These are phyloP conservation scores for Ceratocystis harringtonii DNA, from an alignment of 2,329 filamentous ascomycete species.

Conservation along the genomic window DNA sequence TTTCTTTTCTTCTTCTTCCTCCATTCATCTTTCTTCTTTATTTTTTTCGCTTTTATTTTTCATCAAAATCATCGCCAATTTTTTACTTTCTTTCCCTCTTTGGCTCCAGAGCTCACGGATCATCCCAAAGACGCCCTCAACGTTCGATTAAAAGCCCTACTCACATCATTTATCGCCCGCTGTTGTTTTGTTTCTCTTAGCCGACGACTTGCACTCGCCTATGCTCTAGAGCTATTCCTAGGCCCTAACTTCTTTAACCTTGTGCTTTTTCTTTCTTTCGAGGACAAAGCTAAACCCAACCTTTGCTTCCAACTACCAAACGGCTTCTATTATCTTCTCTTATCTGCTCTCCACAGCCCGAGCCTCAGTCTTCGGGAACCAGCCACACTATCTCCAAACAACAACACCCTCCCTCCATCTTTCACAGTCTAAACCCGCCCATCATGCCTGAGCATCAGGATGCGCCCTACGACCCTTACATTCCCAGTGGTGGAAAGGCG, in stretches of 20 bases:
- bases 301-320: not conserved
- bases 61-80: not conserved
- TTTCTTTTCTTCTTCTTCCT: not conserved
- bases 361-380: not conserved
- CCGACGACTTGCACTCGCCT: not conserved
- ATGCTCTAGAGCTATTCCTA: not conserved
- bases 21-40: conserved; percentile 7
- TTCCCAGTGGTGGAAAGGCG: conserved; percentile 42
- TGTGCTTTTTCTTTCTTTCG: not conserved
- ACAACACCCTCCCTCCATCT: not conserved
- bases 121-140: not conserved
- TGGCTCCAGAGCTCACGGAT: not conserved
- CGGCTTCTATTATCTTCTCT: not conserved
- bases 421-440: conserved; percentile 12
- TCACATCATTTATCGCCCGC: not conserved
- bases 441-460: conserved; percentile 38
- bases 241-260: not conserved
- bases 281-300: not conserved
- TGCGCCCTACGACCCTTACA: conserved; percentile 75
- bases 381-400: not conserved
- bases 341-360: conserved; percentile 5
- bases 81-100: not conserved
- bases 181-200: not conserved
- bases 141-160: not conserved
- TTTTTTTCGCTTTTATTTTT: conserved; percentile 3